Conservation (phyloP, 2,329 filamentous ascomycete species). For the Corniculantispora saksenae region DNA sequence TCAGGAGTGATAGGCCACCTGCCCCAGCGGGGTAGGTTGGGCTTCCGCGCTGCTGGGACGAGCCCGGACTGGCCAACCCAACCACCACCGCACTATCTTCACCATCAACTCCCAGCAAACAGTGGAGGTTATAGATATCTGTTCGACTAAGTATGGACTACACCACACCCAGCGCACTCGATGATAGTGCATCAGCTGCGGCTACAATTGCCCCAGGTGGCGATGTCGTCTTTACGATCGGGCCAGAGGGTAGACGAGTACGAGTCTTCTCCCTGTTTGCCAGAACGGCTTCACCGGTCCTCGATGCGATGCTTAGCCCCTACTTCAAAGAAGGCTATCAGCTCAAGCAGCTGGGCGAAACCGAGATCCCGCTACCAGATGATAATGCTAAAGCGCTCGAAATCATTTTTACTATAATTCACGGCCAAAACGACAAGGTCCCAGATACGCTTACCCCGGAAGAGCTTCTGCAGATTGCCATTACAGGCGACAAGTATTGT, state of each 20-base stretch:
- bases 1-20: too few relatives aligned
- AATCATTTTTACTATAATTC: conserved; percentile 34
- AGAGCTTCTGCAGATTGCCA: conserved; percentile 30
- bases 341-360: conserved; percentile 17
- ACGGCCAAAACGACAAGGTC: conserved; percentile 29
- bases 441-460: conserved; percentile 27
- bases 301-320: conserved; percentile 28
- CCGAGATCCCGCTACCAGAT: conserved; percentile 31
- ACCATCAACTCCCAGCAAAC: too few relatives aligned
- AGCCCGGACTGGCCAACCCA: too few relatives aligned
- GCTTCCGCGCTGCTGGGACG: too few relatives aligned
- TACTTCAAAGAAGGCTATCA: conserved; percentile 26
- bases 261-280: conserved; percentile 26
- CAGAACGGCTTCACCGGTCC: conserved; percentile 28
- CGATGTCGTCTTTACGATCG: conserved; percentile 25
- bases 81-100: too few relatives aligned
- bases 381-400: conserved; percentile 33
- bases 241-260: conserved; percentile 14
- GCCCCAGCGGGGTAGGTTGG: too few relatives aligned
- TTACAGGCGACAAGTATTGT: conserved; percentile 30
- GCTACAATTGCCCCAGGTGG: conserved; percentile 19
- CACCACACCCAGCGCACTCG: too few relatives aligned
- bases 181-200: too few relatives aligned
- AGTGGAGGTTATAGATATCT: too few relatives aligned
- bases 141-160: too few relatives aligned